Evolutionary conservation across 768 basidiomycete genomes (phyloP).

Genomic region (Krasilnikovozyma curviuscula): DNA sequence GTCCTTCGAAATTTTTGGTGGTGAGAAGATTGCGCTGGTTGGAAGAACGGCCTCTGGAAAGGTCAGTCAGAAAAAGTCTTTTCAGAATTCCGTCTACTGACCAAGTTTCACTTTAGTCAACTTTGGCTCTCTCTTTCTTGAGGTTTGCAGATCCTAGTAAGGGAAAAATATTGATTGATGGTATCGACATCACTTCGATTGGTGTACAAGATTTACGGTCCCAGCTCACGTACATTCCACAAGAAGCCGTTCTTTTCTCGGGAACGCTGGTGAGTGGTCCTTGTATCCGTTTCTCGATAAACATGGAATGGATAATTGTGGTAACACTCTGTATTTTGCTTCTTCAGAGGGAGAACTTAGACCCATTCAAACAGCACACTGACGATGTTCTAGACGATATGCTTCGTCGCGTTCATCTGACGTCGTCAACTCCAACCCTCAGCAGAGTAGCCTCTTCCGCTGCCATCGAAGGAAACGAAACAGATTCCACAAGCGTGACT

Average conservation of each 20-base stretch:
- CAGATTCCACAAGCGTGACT: no score
- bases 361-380: slow-evolving; percentile 43
- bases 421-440: slow-evolving; percentile 16
- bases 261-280: slow-evolving; percentile 31
- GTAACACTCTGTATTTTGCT: background rate
- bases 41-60: slow-evolving; percentile 1
- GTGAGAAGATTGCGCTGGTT: slow-evolving; percentile 53
- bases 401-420: slow-evolving; percentile 45
- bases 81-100: background rate
- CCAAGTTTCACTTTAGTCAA: slow-evolving; percentile 27
- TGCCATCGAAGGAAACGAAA: no score
- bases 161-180: slow-evolving; percentile 38
- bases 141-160: slow-evolving; percentile 42
- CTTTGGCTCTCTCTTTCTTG: slow-evolving; percentile 39
- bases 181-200: slow-evolving; percentile 46
- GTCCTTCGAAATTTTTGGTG: slow-evolving; percentile 46
- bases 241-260: slow-evolving; percentile 54
- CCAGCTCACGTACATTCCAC: slow-evolving; percentile 51
- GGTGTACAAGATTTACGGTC: slow-evolving; percentile 50
- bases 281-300: no score
- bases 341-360: slow-evolving; percentile 40
- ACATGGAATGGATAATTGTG: background rate
- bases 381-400: slow-evolving; percentile 46
- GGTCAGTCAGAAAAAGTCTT: background rate
- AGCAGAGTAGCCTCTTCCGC: no score